A percentile compares a stretch with the other conserved stretches of the same genome.
Conservation (phyloP, 768 basidiomycete genomes). For the Pulveroboletus sp. region DNA sequence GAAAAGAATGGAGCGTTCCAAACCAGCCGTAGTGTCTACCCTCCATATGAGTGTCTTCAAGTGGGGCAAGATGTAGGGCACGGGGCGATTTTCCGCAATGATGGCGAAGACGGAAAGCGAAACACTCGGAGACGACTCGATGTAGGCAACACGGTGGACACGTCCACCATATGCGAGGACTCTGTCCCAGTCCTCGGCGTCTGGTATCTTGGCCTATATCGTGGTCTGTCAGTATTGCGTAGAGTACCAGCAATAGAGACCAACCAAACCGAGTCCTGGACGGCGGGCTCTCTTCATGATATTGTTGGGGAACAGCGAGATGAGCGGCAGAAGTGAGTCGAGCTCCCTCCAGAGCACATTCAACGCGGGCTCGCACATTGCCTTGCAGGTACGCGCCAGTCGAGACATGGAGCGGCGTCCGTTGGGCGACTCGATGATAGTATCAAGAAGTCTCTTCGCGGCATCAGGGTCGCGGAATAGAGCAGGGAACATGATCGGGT, state of each 20-base stretch:
- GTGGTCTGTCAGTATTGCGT: slow-evolving; percentile 5
- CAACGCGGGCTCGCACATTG: slow-evolving; percentile 68
- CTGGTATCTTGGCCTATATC: slow-evolving; percentile 53
- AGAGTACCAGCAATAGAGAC: slow-evolving; percentile 24
- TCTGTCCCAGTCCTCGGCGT: slow-evolving; percentile 62
- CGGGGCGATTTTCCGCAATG: slow-evolving; percentile 60
- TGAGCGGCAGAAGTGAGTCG: slow-evolving; percentile 66
- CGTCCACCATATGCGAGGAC: slow-evolving; percentile 64
- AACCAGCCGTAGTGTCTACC: slow-evolving; percentile 58
- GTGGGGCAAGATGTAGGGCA: slow-evolving; percentile 61
- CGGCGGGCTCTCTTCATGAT: slow-evolving; percentile 65
- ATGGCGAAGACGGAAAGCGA: slow-evolving; percentile 62
- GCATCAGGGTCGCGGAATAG: slow-evolving; percentile 63
- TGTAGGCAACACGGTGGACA: slow-evolving; percentile 64
- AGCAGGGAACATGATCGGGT: slow-evolving; percentile 47
- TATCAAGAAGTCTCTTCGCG: slow-evolving; percentile 47
- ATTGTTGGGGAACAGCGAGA: slow-evolving; percentile 65
- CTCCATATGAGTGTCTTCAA: slow-evolving; percentile 70
- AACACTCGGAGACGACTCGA: slow-evolving; percentile 61
- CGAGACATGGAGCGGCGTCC: slow-evolving; percentile 66
- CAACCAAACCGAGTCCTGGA: slow-evolving; percentile 73
- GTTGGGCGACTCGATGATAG: slow-evolving; percentile 51
- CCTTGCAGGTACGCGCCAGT: slow-evolving; percentile 69
- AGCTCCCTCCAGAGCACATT: slow-evolving; percentile 73
- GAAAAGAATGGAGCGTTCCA: slow-evolving; percentile 64